Evolutionary conservation across 2,329 filamentous ascomycete genomes (phyloP), one percentile per base, ranked within the genome.

Genomic region (Metarhizium rileyi): DNA sequence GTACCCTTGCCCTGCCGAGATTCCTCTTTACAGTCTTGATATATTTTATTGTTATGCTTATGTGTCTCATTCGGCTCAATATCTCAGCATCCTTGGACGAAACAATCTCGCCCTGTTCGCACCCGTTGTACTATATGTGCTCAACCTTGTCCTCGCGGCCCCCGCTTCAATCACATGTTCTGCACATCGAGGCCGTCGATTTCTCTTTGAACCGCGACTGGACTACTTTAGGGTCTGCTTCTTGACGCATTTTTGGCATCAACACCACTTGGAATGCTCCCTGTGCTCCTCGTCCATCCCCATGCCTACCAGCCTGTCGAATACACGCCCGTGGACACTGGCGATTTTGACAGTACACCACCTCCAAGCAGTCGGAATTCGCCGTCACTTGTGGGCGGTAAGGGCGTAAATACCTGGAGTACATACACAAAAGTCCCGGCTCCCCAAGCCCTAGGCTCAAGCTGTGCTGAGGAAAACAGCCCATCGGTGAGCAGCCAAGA

Each of bases 311-410:
- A 56, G 45, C 53, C 55, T 43, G 40, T 50, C 16, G 51, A 52
- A 26, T 49, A 53, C 38, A 45, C 46, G 4, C 50, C 56, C 28
- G 56, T 58, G 50, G 56, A 57, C 12, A 30, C 46, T 30, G 57
- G 57, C n/a, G 59, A 60, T 44, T 65, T 69, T 46, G 62, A 67
- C 50, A 52, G 56, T 20, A 66, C 65, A 20, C 64, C 66, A 18
- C 55, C 59, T n/a, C 60, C 62, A 8, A 68, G 65, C 44, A 49
- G 52, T 26, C 61, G 59, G 16, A 49, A 59, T 16, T 66, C 63
- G 8, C 44, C 65, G 8, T 56, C 60, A 1, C 42, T 55, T 12
- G 44, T 58, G 23, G 54, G 56, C 18, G 22, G 47, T 18, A 7
- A 23, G 18, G 20, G 16, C 7, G 25, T 12, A 42, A 7, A 14